Conservation (phyloP, 768 basidiomycete species). For the Tulasnella sp. region DNA sequence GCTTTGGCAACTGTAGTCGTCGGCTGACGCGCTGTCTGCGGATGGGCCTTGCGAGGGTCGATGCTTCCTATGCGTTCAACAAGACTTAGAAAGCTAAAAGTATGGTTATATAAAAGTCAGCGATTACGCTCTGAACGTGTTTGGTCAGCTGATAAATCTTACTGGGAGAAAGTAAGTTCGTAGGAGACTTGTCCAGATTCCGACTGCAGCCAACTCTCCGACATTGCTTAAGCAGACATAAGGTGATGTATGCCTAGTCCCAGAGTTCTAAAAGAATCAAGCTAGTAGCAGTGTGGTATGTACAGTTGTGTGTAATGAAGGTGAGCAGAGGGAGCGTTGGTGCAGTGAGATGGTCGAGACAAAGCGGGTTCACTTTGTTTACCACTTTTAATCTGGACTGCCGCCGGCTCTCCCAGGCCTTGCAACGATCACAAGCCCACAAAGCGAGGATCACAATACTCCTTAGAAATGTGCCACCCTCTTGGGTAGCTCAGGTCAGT, state of each 20-base stretch:
- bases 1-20: not conserved
- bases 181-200: not conserved
- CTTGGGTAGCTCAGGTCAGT: too few relatives aligned
- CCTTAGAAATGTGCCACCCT: too few relatives aligned
- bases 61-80: slow-evolving; percentile 15
- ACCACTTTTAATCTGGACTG: not conserved
- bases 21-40: not conserved
- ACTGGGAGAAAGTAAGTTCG: slow-evolving; percentile 10
- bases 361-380: not conserved
- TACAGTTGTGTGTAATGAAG: not conserved
- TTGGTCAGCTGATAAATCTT: not conserved
- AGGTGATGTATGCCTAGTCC: not conserved
- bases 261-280: not conserved
- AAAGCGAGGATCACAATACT: too few relatives aligned
- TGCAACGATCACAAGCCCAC: too few relatives aligned
- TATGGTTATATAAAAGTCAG: not conserved
- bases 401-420: not conserved
- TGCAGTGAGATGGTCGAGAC: not conserved
- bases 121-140: not conserved
- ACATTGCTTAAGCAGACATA: not conserved
- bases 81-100: slow-evolving; percentile 22
- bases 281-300: not conserved
- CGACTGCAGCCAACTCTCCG: not conserved
- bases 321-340: not conserved
- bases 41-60: slow-evolving; percentile 2